These are phyloP conservation scores for Nicotiana benthamiana DNA, from an alignment of 257 asterid species.

Conservation along the genomic window DNA sequence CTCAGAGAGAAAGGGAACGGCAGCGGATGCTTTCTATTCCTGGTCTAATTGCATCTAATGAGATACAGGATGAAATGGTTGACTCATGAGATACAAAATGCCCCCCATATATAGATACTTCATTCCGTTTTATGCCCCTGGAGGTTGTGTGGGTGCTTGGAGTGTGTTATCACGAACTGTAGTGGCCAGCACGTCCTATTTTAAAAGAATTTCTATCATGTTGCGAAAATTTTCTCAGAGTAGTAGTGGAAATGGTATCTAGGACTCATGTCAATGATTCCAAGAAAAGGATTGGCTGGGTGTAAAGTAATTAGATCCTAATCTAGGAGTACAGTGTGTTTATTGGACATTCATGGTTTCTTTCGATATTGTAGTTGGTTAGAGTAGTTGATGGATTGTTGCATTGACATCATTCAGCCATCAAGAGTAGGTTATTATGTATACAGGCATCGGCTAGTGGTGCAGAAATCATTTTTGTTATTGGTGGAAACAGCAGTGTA, in stretches of 20 bases:
- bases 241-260: constrained; percentile 6
- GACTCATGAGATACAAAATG: constrained; percentile 42
- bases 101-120: constrained; percentile 15
- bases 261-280: background rate
- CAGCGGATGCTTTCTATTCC: constrained; percentile 85
- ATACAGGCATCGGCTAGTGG: constrained; percentile 37
- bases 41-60: constrained; percentile 85
- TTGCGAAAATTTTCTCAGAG: background rate
- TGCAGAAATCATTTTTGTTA: constrained; percentile 29
- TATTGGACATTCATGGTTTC: constrained; percentile 22
- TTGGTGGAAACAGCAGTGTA: constrained; percentile 8
- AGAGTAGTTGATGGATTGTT: constrained; percentile 14
- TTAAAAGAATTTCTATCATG: background rate
- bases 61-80: constrained; percentile 87
- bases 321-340: constrained; percentile 34
- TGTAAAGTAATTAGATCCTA: constrained; percentile 52
- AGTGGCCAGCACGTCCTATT: background rate
- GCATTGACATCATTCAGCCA: constrained; percentile 7
- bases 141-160: constrained; percentile 18
- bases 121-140: constrained; percentile 19
- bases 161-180: constrained; percentile 6
- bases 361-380: constrained; percentile 24
- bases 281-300: constrained; percentile 28
- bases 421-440: constrained; percentile 22
- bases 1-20: constrained; percentile 72